A percentile compares a stretch with the other conserved stretches of the same genome.
Evolutionary conservation across 78 protist genomes (phyloP).

Genomic region (Mastigamoeba balamuthi): DNA sequence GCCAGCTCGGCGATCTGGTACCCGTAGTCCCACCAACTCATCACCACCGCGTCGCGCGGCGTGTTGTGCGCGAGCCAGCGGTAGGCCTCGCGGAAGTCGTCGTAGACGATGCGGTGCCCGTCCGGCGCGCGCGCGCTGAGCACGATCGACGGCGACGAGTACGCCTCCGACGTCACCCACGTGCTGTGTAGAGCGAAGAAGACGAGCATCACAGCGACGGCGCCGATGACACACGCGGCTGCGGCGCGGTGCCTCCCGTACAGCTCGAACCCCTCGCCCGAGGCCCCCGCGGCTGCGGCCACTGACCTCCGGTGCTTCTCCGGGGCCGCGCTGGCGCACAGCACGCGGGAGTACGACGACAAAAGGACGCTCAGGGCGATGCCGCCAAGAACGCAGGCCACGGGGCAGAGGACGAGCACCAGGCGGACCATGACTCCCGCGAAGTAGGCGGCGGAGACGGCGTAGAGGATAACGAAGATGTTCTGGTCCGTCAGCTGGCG

Average conservation of each 20-base stretch:
- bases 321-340: neutral
- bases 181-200: constrained; percentile 86
- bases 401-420: constrained; percentile 93
- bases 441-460: constrained; percentile 74
- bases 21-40: constrained; percentile 99
- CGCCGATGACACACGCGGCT: constrained; percentile 45
- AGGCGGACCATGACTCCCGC: constrained; percentile 97
- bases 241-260: no score
- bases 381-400: constrained; percentile 79
- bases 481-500: constrained; percentile 59
- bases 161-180: constrained; percentile 93
- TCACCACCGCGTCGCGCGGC: constrained; percentile 77
- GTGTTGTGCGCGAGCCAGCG: constrained; percentile 95
- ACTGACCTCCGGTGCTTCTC: neutral
- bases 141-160: constrained; percentile 96
- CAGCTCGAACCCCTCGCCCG: constrained; percentile 23
- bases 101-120: constrained; percentile 77
- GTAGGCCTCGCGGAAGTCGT: constrained; percentile 99
- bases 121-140: constrained; percentile 61
- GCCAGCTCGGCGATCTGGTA: constrained; percentile 97
- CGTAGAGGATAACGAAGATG: constrained; percentile 82
- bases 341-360: constrained; percentile 23
- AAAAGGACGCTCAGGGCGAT: constrained; percentile 67
- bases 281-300: constrained; percentile 2
- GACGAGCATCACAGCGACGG: constrained; percentile 46